Percentiles rank a stretch among this genome's conserved stretches.
phyloP scores from a whole-genome alignment of 2,329 filamentous ascomycete genomes.

The Phialocephala sp. region DNA sequence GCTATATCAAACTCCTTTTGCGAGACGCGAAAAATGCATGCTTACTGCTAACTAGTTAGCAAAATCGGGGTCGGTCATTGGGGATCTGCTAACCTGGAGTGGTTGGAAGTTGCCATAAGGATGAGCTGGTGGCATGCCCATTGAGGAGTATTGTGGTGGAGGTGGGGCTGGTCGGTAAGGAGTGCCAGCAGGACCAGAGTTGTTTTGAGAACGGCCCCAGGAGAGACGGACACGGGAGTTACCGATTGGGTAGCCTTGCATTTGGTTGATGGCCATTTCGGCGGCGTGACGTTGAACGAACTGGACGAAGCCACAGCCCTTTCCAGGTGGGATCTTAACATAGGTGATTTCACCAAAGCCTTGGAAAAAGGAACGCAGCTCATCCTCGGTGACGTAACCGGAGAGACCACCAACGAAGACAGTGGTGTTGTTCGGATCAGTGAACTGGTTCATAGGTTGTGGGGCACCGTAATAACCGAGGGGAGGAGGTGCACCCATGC shows the following conservation, averaged over 20 bases:
- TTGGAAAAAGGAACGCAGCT: conserved; percentile 99
- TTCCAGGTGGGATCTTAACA: conserved; percentile 98
- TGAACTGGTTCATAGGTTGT: conserved; percentile 98
- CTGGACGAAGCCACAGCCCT: conserved; percentile 98
- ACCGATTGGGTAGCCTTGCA: conserved; percentile 99
- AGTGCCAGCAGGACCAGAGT: conserved; percentile 93
- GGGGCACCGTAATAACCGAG: conserved; percentile 71
- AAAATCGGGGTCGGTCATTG: conserved; percentile 6
- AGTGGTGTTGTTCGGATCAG: conserved; percentile 98
- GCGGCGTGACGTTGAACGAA: conserved; percentile 98
- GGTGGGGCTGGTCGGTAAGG: conserved; percentile 94
- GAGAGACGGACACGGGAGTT: conserved; percentile 97
- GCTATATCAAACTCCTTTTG: conserved; percentile 45
- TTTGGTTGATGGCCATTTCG: conserved; percentile 99
- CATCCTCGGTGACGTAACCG: conserved; percentile 97
- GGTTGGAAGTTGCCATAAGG: conserved; percentile 44
- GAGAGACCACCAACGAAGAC: conserved; percentile 97
- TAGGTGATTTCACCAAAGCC: conserved; percentile 99
- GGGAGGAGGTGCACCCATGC: conserved; percentile 66
- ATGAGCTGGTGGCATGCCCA: conserved; percentile 50
- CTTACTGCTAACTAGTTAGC: conserved; percentile 39
- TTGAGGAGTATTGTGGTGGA: conserved; percentile 73
- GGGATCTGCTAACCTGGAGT: conserved; percentile 40
- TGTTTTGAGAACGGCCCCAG: conserved; percentile 99
- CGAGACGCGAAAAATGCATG: conserved; percentile 42